Evolutionary conservation across 2,329 filamentous ascomycete genomes (phyloP), one percentile per base, ranked within the genome.

Genomic region (Claviceps lovelessii): DNA sequence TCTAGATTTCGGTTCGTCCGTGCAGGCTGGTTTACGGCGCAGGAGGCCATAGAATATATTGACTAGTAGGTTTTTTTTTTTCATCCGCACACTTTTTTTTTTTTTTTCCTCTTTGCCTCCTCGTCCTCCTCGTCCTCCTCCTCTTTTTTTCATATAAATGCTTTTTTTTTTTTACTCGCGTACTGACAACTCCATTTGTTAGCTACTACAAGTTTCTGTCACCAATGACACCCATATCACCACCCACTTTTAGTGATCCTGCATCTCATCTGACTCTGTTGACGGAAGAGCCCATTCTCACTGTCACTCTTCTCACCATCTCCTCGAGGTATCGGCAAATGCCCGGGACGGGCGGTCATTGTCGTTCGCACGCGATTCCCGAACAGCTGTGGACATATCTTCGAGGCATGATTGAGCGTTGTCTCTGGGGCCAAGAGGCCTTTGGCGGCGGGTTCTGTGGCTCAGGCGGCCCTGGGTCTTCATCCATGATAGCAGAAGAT

Each of bases 341-440:
- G 50, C 78, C 83, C 23, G 88, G 89, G 1, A 84, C 90, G 0
- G 90, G 89, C 3, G 86, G 88, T 0, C 78, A 84, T 58, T 94
- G 88, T 50, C 83, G 93, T 52, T 88, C 90, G 0, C 88, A 93
- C 63, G 86, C 89, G 50, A 95, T 98, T 54, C 93, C 97, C 61
- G 89, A 96, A 63, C 90, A 94, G 68, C 79, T 97, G 5, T 98
- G 93, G 93, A 88, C 84, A 35, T 95, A 96, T 65, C 78, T 97
- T 35, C 85, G 90, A 52, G 87, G 89, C 56, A 96, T 97, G 87
- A 93, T 97, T 60, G 89, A 95, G 68, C 83, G 91, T 39, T 86
- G 95, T 60, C 83, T 97, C 42, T 97, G 90, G 86, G 93, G 90
- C 9, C 91, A 96, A 66, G 91, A 97, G 68, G 89, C 94, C 53